A percentile compares a stretch with the other conserved stretches of the same genome.
Evolutionary conservation across 345 rosid genomes (phyloP).

Genomic region (Sapria himalayana): DNA sequence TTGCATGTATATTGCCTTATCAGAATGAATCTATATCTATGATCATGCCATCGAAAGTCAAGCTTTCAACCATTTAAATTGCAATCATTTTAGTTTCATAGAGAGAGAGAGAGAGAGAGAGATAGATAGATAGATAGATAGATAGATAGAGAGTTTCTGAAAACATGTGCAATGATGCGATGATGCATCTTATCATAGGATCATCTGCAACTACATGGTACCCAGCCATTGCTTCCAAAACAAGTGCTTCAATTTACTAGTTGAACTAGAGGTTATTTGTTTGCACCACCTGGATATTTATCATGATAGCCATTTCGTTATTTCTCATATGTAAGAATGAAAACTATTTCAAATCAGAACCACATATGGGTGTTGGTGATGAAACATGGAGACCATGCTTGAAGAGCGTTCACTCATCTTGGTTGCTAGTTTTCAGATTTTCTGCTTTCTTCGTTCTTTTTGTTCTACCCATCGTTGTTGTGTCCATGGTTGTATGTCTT

Average conservation of each 20-base stretch:
- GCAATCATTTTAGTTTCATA: too few species aligned
- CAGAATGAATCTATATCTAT: too few species aligned
- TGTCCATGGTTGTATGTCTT: conserved; percentile 40
- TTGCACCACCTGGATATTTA: conserved; percentile 38
- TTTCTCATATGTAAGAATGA: conserved; percentile 49
- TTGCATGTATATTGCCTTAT: too few species aligned
- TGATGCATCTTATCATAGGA: conserved; percentile 18
- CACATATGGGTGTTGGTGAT: conserved; percentile 35
- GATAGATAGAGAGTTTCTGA: too few species aligned
- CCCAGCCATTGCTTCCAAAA: conserved; percentile 34
- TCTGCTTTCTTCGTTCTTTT: conserved; percentile 48
- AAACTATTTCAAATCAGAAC: conserved; percentile 18
- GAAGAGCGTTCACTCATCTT: conserved; percentile 65
- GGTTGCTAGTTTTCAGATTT: conserved; percentile 67
- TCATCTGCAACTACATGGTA: conserved; percentile 32
- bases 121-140: too few species aligned
- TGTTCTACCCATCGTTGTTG: conserved; percentile 21
- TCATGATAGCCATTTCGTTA: conserved; percentile 16
- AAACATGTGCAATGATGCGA: too few species aligned
- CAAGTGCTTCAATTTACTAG: conserved; percentile 59
- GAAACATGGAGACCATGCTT: conserved; percentile 82
- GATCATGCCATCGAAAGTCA: too few species aligned
- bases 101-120: too few species aligned
- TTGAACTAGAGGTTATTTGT: conserved; percentile 68
- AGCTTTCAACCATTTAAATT: too few species aligned